A percentile compares a stretch with the other conserved stretches of the same genome.
These are phyloP conservation scores for Penicillium steckii DNA, from an alignment of 495 filamentous ascomycete genomes.

Conservation along the genomic window DNA sequence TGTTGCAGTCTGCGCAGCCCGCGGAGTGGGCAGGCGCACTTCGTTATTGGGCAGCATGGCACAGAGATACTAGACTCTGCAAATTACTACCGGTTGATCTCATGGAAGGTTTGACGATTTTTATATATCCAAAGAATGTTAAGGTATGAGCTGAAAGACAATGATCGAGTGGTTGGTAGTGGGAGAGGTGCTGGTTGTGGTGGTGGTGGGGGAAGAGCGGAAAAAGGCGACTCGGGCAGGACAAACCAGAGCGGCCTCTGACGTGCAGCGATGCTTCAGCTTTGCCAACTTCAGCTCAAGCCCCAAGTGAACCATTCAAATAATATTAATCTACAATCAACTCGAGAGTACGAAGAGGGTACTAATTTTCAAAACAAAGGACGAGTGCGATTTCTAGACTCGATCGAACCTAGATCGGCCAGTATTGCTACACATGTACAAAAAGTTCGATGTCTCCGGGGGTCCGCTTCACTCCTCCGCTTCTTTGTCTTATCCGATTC, in stretches of 20 bases:
- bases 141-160: neutral
- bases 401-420: slow-evolving; percentile 19
- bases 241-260: slow-evolving; percentile 14
- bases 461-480: slow-evolving; percentile 13
- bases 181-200: no score
- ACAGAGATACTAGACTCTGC: slow-evolving; percentile 22
- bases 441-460: slow-evolving; percentile 26
- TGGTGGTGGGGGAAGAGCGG: slow-evolving; percentile 18
- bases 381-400: slow-evolving; percentile 31
- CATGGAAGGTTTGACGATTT: slow-evolving; percentile 4
- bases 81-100: slow-evolving; percentile 30
- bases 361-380: slow-evolving; percentile 5
- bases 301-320: neutral
- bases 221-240: slow-evolving; percentile 25
- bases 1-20: slow-evolving; percentile 46
- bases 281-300: neutral
- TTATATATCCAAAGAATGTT: slow-evolving; percentile 3
- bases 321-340: slow-evolving; percentile 4
- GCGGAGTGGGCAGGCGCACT: slow-evolving; percentile 33
- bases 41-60: slow-evolving; percentile 43
- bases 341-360: no score
- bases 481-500: slow-evolving; percentile 13
- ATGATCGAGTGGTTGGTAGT: slow-evolving; percentile 20
- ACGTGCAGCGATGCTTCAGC: slow-evolving; percentile 16
- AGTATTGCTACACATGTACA: slow-evolving; percentile 50